A percentile compares a stretch with the other conserved stretches of the same genome.
Evolutionary conservation across 352 stramenopile species (phyloP).

Genomic region (Globisporangium spiculum): DNA sequence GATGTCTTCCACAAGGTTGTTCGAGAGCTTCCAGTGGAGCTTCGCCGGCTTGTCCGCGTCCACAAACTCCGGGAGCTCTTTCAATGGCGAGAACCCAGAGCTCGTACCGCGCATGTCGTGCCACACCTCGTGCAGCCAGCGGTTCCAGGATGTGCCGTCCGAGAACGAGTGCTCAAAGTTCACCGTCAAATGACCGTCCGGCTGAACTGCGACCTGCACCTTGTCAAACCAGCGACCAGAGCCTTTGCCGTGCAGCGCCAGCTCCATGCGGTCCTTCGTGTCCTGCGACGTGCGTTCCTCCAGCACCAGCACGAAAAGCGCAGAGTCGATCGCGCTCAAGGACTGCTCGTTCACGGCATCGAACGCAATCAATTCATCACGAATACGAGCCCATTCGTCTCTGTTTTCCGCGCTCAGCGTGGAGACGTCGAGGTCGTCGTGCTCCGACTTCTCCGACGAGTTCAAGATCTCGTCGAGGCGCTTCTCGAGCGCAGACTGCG

Average conservation of each 20-base stretch:
- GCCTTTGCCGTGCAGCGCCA: slow-evolving; percentile 83
- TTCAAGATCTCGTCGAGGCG: slow-evolving; percentile 73
- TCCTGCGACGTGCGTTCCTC: slow-evolving; percentile 68
- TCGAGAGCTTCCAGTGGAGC: slow-evolving; percentile 74
- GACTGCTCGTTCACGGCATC: slow-evolving; percentile 71
- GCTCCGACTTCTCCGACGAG: slow-evolving; percentile 32
- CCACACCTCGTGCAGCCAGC: slow-evolving; percentile 91
- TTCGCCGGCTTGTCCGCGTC: slow-evolving; percentile 41
- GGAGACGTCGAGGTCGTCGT: slow-evolving; percentile 66
- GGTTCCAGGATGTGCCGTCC: slow-evolving; percentile 91
- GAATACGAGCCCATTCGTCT: slow-evolving; percentile 83
- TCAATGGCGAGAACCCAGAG: slow-evolving; percentile 66
- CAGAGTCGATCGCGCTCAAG: slow-evolving; percentile 83
- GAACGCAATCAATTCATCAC: slow-evolving; percentile 62
- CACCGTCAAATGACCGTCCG: slow-evolving; percentile 83
- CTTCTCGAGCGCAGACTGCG: slow-evolving; percentile 61
- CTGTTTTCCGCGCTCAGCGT: slow-evolving; percentile 81
- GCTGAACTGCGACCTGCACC: slow-evolving; percentile 85
- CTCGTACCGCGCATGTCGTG: slow-evolving; percentile 83
- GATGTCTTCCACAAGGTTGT: slow-evolving; percentile 70
- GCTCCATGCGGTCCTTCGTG: slow-evolving; percentile 71
- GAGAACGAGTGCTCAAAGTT: slow-evolving; percentile 95
- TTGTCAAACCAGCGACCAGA: slow-evolving; percentile 93
- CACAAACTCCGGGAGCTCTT: slow-evolving; percentile 58
- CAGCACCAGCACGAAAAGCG: slow-evolving; percentile 87